Conservation (phyloP, 495 filamentous ascomycete genomes). For the Hypoxylon fragiforme region DNA sequence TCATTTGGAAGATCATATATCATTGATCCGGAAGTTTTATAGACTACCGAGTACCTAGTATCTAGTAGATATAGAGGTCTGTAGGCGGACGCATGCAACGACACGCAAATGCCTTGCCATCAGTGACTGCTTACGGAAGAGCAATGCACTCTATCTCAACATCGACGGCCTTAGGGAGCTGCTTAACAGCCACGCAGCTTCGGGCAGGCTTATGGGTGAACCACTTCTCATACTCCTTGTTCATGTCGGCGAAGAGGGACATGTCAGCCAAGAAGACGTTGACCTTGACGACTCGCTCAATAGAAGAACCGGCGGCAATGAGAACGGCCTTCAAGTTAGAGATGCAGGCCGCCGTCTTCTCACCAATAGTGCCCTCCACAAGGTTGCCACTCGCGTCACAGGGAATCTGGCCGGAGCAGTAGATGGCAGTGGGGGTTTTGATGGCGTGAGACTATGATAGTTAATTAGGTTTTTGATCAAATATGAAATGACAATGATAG, state of each 20-base stretch:
- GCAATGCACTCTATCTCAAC: slow-evolving; percentile 94
- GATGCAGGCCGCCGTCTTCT: slow-evolving; percentile 75
- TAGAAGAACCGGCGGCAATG: slow-evolving; percentile 71
- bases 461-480: slow-evolving; percentile 23
- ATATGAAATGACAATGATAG: not conserved
- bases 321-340: slow-evolving; percentile 79
- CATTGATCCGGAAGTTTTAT: too few species aligned
- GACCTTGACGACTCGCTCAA: slow-evolving; percentile 78
- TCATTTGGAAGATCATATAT: too few species aligned
- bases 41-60: too few species aligned
- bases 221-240: slow-evolving; percentile 83
- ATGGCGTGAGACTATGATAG: slow-evolving; percentile 78
- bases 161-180: slow-evolving; percentile 85
- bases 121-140: slow-evolving; percentile 55
- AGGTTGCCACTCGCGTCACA: slow-evolving; percentile 74
- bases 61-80: not conserved
- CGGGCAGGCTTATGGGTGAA: slow-evolving; percentile 88
- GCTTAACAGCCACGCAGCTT: slow-evolving; percentile 87
- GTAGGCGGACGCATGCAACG: slow-evolving; percentile 1
- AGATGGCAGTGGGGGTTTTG: slow-evolving; percentile 79
- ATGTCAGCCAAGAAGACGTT: slow-evolving; percentile 85
- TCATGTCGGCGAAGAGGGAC: slow-evolving; percentile 84
- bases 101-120: not conserved
- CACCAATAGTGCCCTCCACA: slow-evolving; percentile 72
- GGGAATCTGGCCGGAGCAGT: slow-evolving; percentile 92